These are phyloP conservation scores for Globisporangium solare DNA, from an alignment of 352 stramenopile genomes.

Conservation along the genomic window DNA sequence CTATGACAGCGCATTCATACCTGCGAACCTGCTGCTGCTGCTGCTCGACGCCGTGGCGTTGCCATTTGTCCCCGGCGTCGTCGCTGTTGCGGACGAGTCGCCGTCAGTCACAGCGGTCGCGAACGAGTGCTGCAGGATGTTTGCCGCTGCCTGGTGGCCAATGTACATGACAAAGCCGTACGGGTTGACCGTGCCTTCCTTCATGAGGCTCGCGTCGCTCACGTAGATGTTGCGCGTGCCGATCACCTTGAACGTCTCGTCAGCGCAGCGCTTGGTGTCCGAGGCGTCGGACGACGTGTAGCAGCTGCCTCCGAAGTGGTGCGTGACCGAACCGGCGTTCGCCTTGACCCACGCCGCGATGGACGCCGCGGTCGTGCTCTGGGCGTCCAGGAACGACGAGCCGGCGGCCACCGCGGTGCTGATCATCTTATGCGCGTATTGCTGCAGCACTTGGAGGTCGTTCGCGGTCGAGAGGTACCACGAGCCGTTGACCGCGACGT, in stretches of 20 bases:
- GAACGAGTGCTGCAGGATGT: constrained; percentile 29
- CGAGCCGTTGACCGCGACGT: constrained; percentile 5
- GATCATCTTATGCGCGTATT: constrained; percentile 11
- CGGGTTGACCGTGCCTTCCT: constrained; percentile 26
- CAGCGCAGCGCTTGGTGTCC: constrained; percentile 24
- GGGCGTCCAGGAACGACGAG: constrained; percentile 7
- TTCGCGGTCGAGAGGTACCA: constrained; percentile 7
- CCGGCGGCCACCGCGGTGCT: background rate
- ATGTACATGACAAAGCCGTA: constrained; percentile 33
- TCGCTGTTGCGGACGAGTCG: background rate
- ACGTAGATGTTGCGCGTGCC: constrained; percentile 26
- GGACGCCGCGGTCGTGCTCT: background rate
- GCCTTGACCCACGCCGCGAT: constrained; percentile 13
- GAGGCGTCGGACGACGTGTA: constrained; percentile 21
- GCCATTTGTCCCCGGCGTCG: too few relatives aligned
- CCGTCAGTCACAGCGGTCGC: background rate
- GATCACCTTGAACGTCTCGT: constrained; percentile 21
- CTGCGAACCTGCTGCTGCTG: background rate
- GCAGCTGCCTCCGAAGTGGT: constrained; percentile 30
- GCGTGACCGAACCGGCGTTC: constrained; percentile 13
- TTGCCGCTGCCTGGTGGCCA: constrained; percentile 27
- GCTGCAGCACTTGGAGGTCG: constrained; percentile 10
- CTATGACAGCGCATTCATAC: background rate
- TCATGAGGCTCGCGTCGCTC: constrained; percentile 26
- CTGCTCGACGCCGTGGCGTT: background rate